Conservation (phyloP, 164 flowering plant genomes). For the Buxus sempervirens region DNA sequence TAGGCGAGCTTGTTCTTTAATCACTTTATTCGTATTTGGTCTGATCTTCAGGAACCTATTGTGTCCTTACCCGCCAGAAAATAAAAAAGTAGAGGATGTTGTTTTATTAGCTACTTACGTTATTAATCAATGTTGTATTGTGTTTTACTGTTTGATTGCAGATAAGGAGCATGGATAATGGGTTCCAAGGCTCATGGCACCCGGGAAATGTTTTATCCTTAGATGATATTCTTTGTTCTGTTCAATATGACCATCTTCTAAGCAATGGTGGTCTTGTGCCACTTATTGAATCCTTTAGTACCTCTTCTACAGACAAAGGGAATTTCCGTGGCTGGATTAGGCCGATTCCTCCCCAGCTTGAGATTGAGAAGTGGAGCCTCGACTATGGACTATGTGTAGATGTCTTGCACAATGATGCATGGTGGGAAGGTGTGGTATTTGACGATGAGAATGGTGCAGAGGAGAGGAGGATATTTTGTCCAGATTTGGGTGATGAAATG, state of each 20-base stretch:
- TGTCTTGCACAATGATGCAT: conserved; percentile 49
- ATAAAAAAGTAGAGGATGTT: no score
- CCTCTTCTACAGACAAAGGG: conserved; percentile 25
- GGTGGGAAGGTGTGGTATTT: conserved; percentile 97
- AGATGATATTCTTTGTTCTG: conserved; percentile 7
- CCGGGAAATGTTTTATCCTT: conserved; percentile 30
- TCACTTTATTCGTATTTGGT: no score
- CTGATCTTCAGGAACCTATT: no score
- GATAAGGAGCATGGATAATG: conserved; percentile 51
- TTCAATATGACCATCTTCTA: conserved; percentile 34
- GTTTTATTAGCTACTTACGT: no score
- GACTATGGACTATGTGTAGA: conserved; percentile 80
- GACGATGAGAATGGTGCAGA: conserved; percentile 47
- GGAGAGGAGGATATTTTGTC: conserved; percentile 62
- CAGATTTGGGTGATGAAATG: conserved; percentile 73
- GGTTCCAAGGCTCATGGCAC: conserved; percentile 57
- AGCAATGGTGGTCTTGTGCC: conserved; percentile 14
- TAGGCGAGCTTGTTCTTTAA: no score
- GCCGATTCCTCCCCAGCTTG: conserved; percentile 37
- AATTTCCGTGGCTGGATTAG: conserved; percentile 38
- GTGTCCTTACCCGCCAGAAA: no score
- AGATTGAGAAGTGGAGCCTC: conserved; percentile 18
- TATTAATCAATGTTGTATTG: no score
- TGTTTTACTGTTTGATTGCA: no score
- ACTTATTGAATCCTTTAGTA: conserved; percentile 20